A percentile compares a stretch with the other conserved stretches of the same genome.
Conservation (phyloP, 1,284 basidiomycete species). For the Ustanciosporium gigantosporum region DNA sequence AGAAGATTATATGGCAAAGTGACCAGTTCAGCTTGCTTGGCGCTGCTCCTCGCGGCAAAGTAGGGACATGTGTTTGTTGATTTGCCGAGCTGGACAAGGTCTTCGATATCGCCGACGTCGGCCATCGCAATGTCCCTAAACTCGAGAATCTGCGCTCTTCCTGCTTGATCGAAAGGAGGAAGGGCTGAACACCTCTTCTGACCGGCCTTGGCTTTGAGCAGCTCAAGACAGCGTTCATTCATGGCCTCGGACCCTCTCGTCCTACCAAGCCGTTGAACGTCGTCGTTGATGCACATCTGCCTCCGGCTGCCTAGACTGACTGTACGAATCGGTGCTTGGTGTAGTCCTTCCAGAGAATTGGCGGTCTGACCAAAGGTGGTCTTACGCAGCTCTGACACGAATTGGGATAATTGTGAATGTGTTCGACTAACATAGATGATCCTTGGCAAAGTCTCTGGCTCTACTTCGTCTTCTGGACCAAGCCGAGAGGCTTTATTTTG, state of each 20-base stretch:
- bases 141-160: slow-evolving; percentile 70
- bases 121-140: slow-evolving; percentile 81
- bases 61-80: slow-evolving; percentile 80
- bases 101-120: slow-evolving; percentile 89
- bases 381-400: slow-evolving; percentile 81
- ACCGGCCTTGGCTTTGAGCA: slow-evolving; percentile 66
- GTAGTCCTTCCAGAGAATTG: background rate
- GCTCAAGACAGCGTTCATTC: slow-evolving; percentile 87
- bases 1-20: slow-evolving; percentile 92
- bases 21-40: slow-evolving; percentile 88
- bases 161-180: slow-evolving; percentile 65
- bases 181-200: slow-evolving; percentile 70
- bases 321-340: slow-evolving; percentile 27
- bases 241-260: slow-evolving; percentile 70
- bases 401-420: slow-evolving; percentile 89
- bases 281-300: slow-evolving; percentile 90
- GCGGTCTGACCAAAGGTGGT: slow-evolving; percentile 65
- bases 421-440: slow-evolving; percentile 93
- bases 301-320: slow-evolving; percentile 77
- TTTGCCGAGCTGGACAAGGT: slow-evolving; percentile 76
- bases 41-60: slow-evolving; percentile 83
- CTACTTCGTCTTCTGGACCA: slow-evolving; percentile 38
- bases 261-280: slow-evolving; percentile 67
- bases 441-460: slow-evolving; percentile 59
- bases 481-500: slow-evolving; percentile 9